Evolutionary conservation across 441 rosid genomes (phyloP).

Genomic region (Bocquillonia castaneifolia): DNA sequence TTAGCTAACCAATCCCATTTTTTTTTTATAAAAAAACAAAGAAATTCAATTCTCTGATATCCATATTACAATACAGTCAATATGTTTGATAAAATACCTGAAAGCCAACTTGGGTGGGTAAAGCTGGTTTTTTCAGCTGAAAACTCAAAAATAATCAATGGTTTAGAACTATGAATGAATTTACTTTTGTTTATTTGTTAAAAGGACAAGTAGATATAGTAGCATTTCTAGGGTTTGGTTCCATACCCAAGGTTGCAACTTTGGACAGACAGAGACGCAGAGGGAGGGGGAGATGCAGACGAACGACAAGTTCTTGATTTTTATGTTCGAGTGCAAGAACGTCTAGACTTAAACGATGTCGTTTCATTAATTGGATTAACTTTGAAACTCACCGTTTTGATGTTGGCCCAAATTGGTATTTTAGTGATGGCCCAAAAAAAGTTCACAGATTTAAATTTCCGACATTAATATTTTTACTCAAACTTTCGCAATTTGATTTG

Average conservation of each 20-base stretch:
- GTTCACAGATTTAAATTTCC: too few relatives aligned
- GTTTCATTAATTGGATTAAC: not conserved
- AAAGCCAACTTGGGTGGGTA: slow-evolving; percentile 22
- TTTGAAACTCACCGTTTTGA: too few relatives aligned
- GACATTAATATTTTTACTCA: too few relatives aligned
- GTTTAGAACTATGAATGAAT: too few relatives aligned
- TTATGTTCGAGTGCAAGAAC: not conserved
- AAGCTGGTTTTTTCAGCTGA: not conserved
- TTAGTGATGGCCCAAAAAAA: too few relatives aligned
- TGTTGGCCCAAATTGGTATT: too few relatives aligned
- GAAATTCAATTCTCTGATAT: not conserved
- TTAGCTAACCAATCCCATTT: too few relatives aligned
- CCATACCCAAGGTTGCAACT: not conserved
- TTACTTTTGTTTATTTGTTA: too few relatives aligned
- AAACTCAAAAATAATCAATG: slow-evolving; percentile 10
- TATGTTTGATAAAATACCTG: slow-evolving; percentile 38
- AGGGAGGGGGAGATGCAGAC: not conserved
- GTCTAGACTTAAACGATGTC: not conserved
- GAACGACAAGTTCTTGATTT: not conserved
- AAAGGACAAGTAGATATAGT: too few relatives aligned
- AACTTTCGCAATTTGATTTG: too few relatives aligned
- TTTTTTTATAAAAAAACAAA: not conserved
- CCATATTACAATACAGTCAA: not conserved
- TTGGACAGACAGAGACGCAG: not conserved
- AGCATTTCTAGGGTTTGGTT: slow-evolving; percentile 7